Percentiles rank a stretch among this genome's conserved stretches.
phyloP scores from a whole-genome alignment of 2,329 filamentous ascomycete species.

The Triangularia verruculosa region DNA sequence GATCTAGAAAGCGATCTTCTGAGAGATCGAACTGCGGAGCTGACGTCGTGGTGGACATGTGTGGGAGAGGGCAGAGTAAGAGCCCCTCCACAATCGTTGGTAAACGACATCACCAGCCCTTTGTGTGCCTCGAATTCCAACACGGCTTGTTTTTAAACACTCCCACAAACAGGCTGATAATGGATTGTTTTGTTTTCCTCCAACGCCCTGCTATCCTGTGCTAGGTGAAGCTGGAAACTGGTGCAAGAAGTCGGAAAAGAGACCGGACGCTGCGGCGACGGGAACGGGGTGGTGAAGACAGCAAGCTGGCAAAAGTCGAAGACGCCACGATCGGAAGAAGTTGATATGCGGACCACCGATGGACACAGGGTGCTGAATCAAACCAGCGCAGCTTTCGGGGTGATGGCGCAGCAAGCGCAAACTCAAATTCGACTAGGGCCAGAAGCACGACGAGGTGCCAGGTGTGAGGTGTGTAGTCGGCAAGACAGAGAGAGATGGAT shows the following conservation, averaged over 20 bases:
- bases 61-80: constrained; percentile 85
- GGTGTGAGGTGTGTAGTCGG: not conserved
- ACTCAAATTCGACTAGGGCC: constrained; percentile 11
- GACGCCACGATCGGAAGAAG: constrained; percentile 15
- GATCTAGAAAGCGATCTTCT: constrained; percentile 87
- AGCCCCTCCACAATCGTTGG: constrained; percentile 65
- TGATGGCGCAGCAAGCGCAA: constrained; percentile 17
- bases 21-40: constrained; percentile 73
- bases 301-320: constrained; percentile 7
- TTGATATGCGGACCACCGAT: constrained; percentile 8
- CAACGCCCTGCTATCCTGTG: not conserved
- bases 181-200: not conserved
- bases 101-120: constrained; percentile 51
- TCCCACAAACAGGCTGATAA: not conserved
- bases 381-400: constrained; percentile 19
- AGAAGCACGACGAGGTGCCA: not conserved
- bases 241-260: not conserved
- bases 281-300: not conserved
- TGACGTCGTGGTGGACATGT: constrained; percentile 73
- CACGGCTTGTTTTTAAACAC: not conserved
- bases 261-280: not conserved
- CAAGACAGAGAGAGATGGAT: not conserved
- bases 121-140: not conserved
- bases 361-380: constrained; percentile 10
- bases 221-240: not conserved